Evolutionary conservation across 83 land plant genomes (phyloP).

Genomic region (Thuja plicata): DNA sequence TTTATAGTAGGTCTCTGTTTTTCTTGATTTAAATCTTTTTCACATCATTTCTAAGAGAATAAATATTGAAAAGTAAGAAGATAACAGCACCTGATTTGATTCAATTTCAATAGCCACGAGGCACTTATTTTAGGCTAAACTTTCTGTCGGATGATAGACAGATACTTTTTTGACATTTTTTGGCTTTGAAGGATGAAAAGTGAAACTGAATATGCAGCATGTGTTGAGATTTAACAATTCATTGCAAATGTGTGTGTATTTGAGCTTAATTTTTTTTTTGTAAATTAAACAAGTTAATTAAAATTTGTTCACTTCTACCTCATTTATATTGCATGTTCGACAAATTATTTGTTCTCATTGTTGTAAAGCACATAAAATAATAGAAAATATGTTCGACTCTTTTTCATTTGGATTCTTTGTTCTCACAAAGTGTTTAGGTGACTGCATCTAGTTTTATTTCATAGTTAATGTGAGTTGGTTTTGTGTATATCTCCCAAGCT

Average conservation of each 20-base stretch:
- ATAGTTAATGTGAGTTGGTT: neutral
- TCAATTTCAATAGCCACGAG: neutral
- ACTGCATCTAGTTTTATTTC: neutral
- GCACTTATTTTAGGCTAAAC: neutral
- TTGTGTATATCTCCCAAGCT: neutral
- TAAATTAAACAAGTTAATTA: neutral
- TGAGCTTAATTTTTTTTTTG: neutral
- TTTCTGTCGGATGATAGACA: neutral
- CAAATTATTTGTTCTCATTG: too few species aligned
- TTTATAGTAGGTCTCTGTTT: neutral
- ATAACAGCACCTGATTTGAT: neutral
- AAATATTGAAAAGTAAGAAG: too few species aligned
- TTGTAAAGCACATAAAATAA: too few species aligned
- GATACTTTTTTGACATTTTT: neutral
- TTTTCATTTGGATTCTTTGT: neutral
- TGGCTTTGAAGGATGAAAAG: neutral
- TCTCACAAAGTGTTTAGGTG: neutral
- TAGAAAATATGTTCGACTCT: too few species aligned
- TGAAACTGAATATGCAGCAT: neutral
- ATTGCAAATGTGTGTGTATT: neutral
- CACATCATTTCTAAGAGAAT: neutral
- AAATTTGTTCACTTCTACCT: neutral
- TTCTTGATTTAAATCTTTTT: neutral
- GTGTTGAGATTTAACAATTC: neutral
- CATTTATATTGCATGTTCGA: neutral